Conservation (phyloP, 768 basidiomycete species). For the Termitomyces sp. region DNA sequence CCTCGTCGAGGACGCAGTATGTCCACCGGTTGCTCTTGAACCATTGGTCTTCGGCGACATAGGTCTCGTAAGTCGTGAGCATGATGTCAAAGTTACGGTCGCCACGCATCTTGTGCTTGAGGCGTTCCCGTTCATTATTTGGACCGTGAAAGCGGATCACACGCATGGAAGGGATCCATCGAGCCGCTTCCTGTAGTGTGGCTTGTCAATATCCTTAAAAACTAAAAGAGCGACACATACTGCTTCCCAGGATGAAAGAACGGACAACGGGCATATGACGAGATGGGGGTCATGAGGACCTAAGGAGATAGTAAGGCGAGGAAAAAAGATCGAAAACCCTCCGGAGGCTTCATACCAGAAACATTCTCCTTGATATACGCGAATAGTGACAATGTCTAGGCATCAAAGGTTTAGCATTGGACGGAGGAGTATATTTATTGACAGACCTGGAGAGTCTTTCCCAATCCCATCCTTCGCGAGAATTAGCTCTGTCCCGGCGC, state of each 20-base stretch:
- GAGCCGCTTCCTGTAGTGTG: conserved; percentile 43
- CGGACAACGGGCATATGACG: conserved; percentile 72
- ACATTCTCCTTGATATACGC: conserved; percentile 62
- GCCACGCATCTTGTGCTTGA: conserved; percentile 43
- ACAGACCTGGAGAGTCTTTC: conserved; percentile 60
- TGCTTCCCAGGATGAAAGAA: conserved; percentile 57
- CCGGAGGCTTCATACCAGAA: conserved; percentile 27
- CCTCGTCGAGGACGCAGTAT: conserved; percentile 63
- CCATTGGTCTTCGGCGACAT: conserved; percentile 55
- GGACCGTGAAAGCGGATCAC: conserved; percentile 64
- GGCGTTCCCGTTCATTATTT: conserved; percentile 49
- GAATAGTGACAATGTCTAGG: conserved; percentile 58
- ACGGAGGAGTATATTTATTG: not conserved
- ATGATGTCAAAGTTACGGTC: conserved; percentile 51
- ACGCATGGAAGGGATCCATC: conserved; percentile 52
- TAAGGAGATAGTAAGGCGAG: conserved; percentile 14
- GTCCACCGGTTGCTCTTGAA: conserved; percentile 59
- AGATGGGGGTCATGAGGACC: conserved; percentile 59
- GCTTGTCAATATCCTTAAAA: not conserved
- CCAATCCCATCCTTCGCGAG: conserved; percentile 54
- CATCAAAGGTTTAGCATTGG: not conserved
- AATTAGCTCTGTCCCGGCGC: not conserved
- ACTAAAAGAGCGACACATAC: conserved; percentile 27
- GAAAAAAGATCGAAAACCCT: not conserved
- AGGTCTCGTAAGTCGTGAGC: conserved; percentile 70